Evolutionary conservation across 352 stramenopile genomes (phyloP), one percentile per base, ranked within the genome.

Genomic region (Globisporangium uncinulatum): DNA sequence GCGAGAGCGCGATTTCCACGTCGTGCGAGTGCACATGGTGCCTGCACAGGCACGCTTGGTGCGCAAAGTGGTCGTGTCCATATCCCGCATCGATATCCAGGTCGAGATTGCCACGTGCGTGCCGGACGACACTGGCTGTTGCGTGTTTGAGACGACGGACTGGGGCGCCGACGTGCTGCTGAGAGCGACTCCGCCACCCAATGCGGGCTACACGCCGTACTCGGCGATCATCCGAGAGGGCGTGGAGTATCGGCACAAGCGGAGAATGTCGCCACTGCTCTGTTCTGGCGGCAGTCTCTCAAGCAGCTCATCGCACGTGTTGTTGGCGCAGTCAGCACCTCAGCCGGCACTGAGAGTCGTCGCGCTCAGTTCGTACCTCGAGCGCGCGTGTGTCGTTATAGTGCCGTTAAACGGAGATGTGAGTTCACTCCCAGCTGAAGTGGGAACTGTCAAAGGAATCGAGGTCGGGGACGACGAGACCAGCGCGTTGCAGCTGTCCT

Each of bases 121-220:
- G 8, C 70, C 70, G 3, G 67, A 87, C 59, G 74, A 86, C 15
- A 55, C 49, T 5, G 77, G 77, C 1, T 71, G 39, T 36, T 87
- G 76, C 46, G 58, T 69, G 0, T 81, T 89, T 51, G 79, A 87
- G 47, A 84, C 69, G 49, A 81, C 72, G 0, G 81, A 89, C 46
- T 87, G 79, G 79, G 54, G 61, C 13, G 61, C 66, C 3, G 67
- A 83, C 37, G 67, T 89, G 46, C 46, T 83, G 19, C 42, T 89
- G 2, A 63, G 54, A 37, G 59, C 69, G 9, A 49, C 34, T 29
- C 13, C 66, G 15, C 55, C 69, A 0, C 3, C 59, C 4, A 63
- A 54, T 0, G 57, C 44, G 19, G 67, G 60, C 1, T 72, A 76
- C 39, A 58, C 55, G 3, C 58, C 69, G 5, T 89, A 74, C 49